Base-by-base conservation (phyloP, 768 basidiomycete species). In the Tylopilus plumbeoviolaceoides region DNA sequence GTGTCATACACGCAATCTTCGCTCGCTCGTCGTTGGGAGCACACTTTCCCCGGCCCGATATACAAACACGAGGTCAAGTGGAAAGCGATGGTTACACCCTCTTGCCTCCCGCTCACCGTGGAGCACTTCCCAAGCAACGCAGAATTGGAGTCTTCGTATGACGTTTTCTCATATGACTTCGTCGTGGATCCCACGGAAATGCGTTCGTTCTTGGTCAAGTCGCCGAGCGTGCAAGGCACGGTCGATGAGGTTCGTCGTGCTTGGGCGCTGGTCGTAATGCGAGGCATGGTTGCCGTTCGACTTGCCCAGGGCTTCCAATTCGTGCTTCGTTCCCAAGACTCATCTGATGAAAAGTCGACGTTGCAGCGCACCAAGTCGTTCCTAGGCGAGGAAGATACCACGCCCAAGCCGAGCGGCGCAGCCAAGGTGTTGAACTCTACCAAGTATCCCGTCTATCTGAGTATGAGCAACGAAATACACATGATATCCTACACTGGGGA, bases 281-380 rank as follows among this genome's bases (percentile, higher is more conserved):
- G 87, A 25, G 92, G 90, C 31, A 95, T 98, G 89, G 91, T 91
- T 1, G 92, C 90, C 4, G 85, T 97, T 42, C 79, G 95, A 21
- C 78, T 98, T 12, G 84, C 89, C 12, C 93, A 98, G 68, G 95
- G 95, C 20, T 98, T 98, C 70, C 95, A 98, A 66, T 91, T 98
- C 61, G 83, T 97, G 20, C 72, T 94, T 17, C 76, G 77, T 21
- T 76, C 81, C 9, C 57, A 63, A 15, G 66, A 62, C 31, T 48
- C 51, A 1, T 54, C 59, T 44, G 69, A 74, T 15, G 73, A 74
- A 31, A 68, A 66, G n/a, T 54, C 68, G 51, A 52, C 64, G 10
- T 60, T 77, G 43, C 70, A 80, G 28, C 75, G 83, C 50, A 68
- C 76, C 18, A 82, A 83, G 59, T 81, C 83, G 23, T 83, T 85